Percentiles rank a stretch among this genome's conserved stretches.
Conservation (phyloP, 768 basidiomycete species). For the Dacryopinax spathularia region DNA sequence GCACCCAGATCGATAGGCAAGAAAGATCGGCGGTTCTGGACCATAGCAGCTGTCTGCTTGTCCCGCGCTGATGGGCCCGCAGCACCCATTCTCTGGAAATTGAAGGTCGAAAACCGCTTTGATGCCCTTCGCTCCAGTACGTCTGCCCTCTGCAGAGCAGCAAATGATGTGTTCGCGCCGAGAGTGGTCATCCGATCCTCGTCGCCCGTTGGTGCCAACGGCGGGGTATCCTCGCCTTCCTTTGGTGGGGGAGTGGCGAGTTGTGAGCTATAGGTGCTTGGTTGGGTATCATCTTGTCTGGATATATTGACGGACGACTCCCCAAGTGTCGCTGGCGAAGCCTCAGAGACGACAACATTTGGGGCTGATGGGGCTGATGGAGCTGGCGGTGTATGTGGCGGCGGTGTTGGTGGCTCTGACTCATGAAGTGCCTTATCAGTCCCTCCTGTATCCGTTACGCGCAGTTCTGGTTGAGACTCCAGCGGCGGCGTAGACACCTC, state of each 20-base stretch:
- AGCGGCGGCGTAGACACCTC: not conserved
- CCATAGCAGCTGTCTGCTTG: slow-evolving; percentile 24
- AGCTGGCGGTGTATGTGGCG: slow-evolving; percentile 1
- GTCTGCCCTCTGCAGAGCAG: slow-evolving; percentile 76
- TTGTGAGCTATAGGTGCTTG: slow-evolving; percentile 18
- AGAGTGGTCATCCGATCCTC: slow-evolving; percentile 13
- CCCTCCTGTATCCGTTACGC: not conserved
- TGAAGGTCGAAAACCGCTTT: slow-evolving; percentile 90
- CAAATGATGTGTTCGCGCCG: slow-evolving; percentile 53
- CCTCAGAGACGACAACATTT: not conserved
- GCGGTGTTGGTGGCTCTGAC: not conserved
- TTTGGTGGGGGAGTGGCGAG: slow-evolving; percentile 29
- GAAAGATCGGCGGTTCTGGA: slow-evolving; percentile 49
- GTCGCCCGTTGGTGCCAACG: slow-evolving; percentile 6
- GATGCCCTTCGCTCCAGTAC: slow-evolving; percentile 80
- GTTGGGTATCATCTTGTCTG: not conserved
- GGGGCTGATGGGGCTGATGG: not conserved
- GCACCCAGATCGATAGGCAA: slow-evolving; percentile 61
- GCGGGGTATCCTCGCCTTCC: slow-evolving; percentile 3
- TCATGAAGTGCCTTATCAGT: not conserved
- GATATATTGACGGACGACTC: not conserved
- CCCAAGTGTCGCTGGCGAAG: not conserved
- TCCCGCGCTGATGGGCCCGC: slow-evolving; percentile 30
- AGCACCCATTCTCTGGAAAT: slow-evolving; percentile 87
- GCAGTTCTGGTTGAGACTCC: not conserved